Percentiles rank a stretch among this genome's conserved stretches.
Evolutionary conservation across 148 eudicot species (phyloP).

Genomic region (Heliamphora exappendiculata): DNA sequence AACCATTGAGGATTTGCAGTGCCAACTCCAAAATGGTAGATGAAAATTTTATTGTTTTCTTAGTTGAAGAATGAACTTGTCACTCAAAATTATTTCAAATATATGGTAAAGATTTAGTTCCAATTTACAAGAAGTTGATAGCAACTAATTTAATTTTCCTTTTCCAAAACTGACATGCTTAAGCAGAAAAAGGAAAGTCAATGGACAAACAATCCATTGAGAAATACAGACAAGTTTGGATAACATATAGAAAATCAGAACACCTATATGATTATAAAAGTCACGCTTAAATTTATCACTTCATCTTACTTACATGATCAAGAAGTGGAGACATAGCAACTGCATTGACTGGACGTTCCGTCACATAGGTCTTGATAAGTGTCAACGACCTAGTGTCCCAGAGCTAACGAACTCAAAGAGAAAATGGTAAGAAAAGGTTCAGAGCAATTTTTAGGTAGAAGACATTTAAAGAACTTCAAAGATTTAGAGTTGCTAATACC

Average conservation of each 20-base stretch:
- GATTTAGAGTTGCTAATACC: conserved; percentile 37
- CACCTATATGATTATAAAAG: neutral
- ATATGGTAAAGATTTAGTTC: neutral
- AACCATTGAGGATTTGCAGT: neutral
- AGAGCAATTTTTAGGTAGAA: neutral
- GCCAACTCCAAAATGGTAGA: neutral
- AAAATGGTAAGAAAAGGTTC: neutral
- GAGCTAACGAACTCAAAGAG: conserved; percentile 37
- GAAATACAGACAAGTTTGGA: neutral
- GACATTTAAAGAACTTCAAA: neutral
- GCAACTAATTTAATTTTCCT: too few species aligned
- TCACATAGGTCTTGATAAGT: conserved; percentile 73
- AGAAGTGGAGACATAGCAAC: conserved; percentile 90
- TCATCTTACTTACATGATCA: conserved; percentile 58
- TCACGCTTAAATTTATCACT: neutral
- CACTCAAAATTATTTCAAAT: neutral
- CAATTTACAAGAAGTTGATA: neutral
- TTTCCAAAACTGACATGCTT: neutral
- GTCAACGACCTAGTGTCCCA: conserved; percentile 82
- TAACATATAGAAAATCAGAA: neutral
- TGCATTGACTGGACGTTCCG: conserved; percentile 87
- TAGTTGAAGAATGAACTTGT: neutral
- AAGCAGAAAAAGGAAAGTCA: neutral
- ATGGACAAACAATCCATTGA: neutral
- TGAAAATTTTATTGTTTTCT: neutral